Evolutionary conservation across 2,329 filamentous ascomycete species (phyloP).

Genomic region (Aspergillus piperis): DNA sequence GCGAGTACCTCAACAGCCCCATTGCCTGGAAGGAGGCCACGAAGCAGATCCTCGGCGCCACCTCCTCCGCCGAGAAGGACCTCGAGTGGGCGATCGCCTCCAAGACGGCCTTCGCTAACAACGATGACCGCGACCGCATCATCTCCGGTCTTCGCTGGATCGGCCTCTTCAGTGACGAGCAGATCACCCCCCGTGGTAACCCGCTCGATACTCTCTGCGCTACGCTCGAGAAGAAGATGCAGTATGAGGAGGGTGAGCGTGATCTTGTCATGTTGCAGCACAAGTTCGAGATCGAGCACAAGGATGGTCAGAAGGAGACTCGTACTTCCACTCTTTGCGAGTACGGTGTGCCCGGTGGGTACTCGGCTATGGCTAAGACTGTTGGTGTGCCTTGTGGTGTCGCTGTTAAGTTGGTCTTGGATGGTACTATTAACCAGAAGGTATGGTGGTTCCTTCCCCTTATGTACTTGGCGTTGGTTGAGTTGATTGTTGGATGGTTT

Average conservation of each 20-base stretch:
- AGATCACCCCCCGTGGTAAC: constrained; percentile 72
- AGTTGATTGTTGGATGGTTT: background rate
- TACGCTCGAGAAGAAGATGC: constrained; percentile 87
- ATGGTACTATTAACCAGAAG: constrained; percentile 70
- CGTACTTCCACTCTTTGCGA: constrained; percentile 79
- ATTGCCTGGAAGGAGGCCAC: constrained; percentile 85
- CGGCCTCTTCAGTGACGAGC: constrained; percentile 65
- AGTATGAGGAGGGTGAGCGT: constrained; percentile 78
- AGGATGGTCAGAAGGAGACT: constrained; percentile 75
- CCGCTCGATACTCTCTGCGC: constrained; percentile 90
- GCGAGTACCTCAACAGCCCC: constrained; percentile 65
- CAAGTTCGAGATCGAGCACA: constrained; percentile 77
- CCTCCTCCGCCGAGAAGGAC: constrained; percentile 66
- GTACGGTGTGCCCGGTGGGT: constrained; percentile 77
- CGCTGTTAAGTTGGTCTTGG: constrained; percentile 75
- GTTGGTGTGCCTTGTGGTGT: constrained; percentile 76
- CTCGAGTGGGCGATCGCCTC: constrained; percentile 71
- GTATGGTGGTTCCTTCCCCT: constrained; percentile 24
- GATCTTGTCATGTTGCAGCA: constrained; percentile 71
- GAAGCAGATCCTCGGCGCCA: constrained; percentile 70
- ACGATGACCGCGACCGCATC: constrained; percentile 69
- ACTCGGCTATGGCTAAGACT: constrained; percentile 80
- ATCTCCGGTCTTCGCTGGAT: constrained; percentile 72
- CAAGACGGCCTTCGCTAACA: constrained; percentile 71
- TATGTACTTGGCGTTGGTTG: background rate